phyloP scores from a whole-genome alignment of 2,329 filamentous ascomycete genomes.

The Fusarium kyushuense region DNA sequence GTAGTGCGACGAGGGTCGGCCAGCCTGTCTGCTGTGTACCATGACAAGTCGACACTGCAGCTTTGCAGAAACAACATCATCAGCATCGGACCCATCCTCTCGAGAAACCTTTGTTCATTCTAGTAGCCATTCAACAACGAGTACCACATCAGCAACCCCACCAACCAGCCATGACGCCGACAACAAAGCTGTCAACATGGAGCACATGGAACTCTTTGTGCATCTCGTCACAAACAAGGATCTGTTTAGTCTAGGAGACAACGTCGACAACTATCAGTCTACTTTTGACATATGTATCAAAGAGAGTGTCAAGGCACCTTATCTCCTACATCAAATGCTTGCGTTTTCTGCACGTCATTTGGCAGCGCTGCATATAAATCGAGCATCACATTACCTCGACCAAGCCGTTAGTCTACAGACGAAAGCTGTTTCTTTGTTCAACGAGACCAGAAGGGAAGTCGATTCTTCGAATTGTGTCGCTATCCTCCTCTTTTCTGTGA shows the following conservation, averaged over 20 bases:
- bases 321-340: slow-evolving; percentile 27
- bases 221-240: background rate
- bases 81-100: background rate
- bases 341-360: slow-evolving; percentile 39
- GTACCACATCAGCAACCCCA: background rate
- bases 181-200: slow-evolving; percentile 8
- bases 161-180: background rate
- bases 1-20: slow-evolving; percentile 38
- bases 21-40: slow-evolving; percentile 29
- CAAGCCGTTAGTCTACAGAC: slow-evolving; percentile 23
- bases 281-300: background rate
- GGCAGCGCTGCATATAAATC: background rate
- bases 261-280: background rate
- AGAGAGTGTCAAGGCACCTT: slow-evolving; percentile 6
- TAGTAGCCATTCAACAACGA: fast-evolving
- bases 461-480: slow-evolving; percentile 22
- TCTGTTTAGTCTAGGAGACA: slow-evolving; percentile 14
- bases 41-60: slow-evolving; percentile 25
- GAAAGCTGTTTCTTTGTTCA: slow-evolving; percentile 28
- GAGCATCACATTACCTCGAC: background rate
- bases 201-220: slow-evolving; percentile 27
- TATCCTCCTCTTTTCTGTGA: slow-evolving; percentile 27
- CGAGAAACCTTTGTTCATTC: background rate
- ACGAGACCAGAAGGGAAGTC: background rate
- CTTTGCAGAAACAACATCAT: background rate